These are phyloP conservation scores for Wickerhamomyces queroliae DNA, from an alignment of 805 yeast species.

Conservation along the genomic window DNA sequence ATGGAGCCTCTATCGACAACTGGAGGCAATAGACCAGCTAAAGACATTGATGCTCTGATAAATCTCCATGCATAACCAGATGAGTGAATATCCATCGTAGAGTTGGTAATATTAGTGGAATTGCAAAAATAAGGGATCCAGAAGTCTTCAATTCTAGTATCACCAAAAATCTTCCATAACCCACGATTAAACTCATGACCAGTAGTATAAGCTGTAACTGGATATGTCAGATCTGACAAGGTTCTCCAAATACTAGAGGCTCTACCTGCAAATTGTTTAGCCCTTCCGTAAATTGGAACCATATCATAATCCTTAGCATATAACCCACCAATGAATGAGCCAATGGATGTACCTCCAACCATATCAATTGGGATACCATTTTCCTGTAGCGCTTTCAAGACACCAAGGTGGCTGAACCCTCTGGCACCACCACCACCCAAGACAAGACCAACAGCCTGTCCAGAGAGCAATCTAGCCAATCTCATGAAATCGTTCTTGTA, in stretches of 20 bases:
- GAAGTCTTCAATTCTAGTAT: slow-evolving; percentile 88
- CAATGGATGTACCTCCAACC: slow-evolving; percentile 95
- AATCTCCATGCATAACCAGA: slow-evolving; percentile 95
- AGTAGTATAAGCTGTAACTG: slow-evolving; percentile 90
- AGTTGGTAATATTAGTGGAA: slow-evolving; percentile 91
- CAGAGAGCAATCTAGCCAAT: slow-evolving; percentile 82
- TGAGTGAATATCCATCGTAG: slow-evolving; percentile 91
- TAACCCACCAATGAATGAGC: slow-evolving; percentile 91
- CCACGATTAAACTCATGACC: slow-evolving; percentile 98
- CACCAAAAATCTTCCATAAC: slow-evolving; percentile 95
- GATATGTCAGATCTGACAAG: slow-evolving; percentile 80
- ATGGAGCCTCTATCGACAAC: slow-evolving; percentile 84
- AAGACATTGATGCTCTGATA: slow-evolving; percentile 92
- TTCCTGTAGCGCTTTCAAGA: slow-evolving; percentile 85
- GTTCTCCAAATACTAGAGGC: slow-evolving; percentile 84
- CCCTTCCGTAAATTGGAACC: slow-evolving; percentile 86
- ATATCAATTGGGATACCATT: slow-evolving; percentile 91
- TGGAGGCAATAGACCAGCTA: slow-evolving; percentile 91
- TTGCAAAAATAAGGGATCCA: slow-evolving; percentile 89
- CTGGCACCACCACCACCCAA: slow-evolving; percentile 98
- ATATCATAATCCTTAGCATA: slow-evolving; percentile 90
- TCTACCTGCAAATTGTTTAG: slow-evolving; percentile 80
- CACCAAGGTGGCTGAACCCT: slow-evolving; percentile 89
- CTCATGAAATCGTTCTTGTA: slow-evolving; percentile 88
- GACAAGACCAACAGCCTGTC: slow-evolving; percentile 90